Evolutionary conservation across 257 asterid species (phyloP), one percentile per base, ranked within the genome.

Genomic region (Nicotiana otophora): DNA sequence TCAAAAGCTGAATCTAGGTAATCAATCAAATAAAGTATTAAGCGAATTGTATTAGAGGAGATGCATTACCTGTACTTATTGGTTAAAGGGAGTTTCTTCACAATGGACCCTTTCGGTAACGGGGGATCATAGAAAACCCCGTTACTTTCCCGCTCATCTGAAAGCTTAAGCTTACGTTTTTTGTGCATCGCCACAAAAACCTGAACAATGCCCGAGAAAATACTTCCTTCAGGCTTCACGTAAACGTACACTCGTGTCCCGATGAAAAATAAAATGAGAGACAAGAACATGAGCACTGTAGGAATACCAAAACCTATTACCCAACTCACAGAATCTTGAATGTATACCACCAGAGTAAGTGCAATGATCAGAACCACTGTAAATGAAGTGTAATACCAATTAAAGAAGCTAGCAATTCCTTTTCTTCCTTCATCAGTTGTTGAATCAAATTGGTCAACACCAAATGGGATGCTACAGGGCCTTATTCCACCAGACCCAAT

Each of bases 401-500:
- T 96, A 81, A 94, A 96, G 86, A 91, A 96, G 34, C 98, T 94
- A 78, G 86, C 89, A 62, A 96, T 94, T 12, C 93, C 98, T 55
- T 85, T 89, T 10, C 98, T 81, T 7, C 99, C 98, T 69, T 90
- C 90, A 5, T 86, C 90, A 0, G 98, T 92, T 0, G 83, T 26
- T 5, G 92, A 36, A 33, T 96, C 98, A 30, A 96, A 96, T 48
- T 94, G 99, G 70, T 96, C 99, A 5, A 93, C 98, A 0, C 99
- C 99, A 81, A 96, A 96, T 0, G 98, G 98, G 20, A 96, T 83
- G 84, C 95, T 96, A 90, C 99, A 96, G 0, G 99, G 99, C 86
- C 99, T 75, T 19, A 96, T 94, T n/a, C 99, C 99, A 7, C 88
- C 93, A 0, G 97, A 20, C 7, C 97, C 99, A 11, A 96, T 70